Evolutionary conservation across 495 filamentous ascomycete genomes (phyloP), one percentile per base, ranked within the genome.

Genomic region (Rostrohypoxylon terebratum): DNA sequence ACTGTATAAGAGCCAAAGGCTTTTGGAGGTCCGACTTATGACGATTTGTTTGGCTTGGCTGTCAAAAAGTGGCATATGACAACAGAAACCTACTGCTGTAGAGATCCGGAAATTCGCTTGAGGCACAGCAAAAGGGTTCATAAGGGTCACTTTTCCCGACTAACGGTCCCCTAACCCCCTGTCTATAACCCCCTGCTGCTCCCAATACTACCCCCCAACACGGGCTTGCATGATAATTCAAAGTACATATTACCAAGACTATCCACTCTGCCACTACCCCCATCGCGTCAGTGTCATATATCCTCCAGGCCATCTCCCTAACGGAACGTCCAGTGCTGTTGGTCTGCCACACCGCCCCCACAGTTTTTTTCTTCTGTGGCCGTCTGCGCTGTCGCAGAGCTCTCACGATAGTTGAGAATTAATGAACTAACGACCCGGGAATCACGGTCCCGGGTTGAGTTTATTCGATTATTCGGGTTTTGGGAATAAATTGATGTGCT

Each of bases 231-330:
- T 78, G 69, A 76, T 66, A 71, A 71, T 75, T 69, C 69, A 71
- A 63, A 67, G 63, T 67, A 64, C 67, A 64, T 70, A 69, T 69
- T 68, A 69, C 63, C 74, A 70, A 66, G 70, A 65, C 67, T 69
- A 58, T 71, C 70, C 61, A 72, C 70, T 69, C 62, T 57, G 63
- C 70, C 74, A 72, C 70, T 69, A 65, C 61, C 66, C 70, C 74
- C 68, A 74, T 77, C 73, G 71, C 69, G 68, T 72, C 68, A 71
- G 68, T 70, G 61, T 68, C 75, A 72, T 75, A 74, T 76, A 78
- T 74, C 71, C 74, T 53, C 72, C 69, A 68, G 58, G 45, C 63
- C 61, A 74, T 72, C 72, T 73, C 69, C 76, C 59, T 73, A 68
- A 74, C 68, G 65, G 55, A 57, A 69, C 65, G 28, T 28, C 28